Base-by-base conservation (phyloP, 1,139 yeast species). In the Geotrichum australiense region DNA sequence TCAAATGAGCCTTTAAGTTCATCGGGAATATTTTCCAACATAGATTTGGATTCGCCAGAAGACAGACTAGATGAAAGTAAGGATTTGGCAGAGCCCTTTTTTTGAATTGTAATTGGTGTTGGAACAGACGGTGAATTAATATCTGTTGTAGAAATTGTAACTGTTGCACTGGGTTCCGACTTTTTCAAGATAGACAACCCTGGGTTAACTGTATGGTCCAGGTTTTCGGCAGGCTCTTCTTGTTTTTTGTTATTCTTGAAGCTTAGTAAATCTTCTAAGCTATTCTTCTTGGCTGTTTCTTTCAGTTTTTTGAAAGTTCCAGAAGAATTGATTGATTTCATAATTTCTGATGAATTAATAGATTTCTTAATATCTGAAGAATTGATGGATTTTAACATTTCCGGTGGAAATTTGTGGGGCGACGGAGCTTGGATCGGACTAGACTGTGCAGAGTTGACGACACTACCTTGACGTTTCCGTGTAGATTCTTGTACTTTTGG, bases 361-460 rank as follows among this genome's bases (percentile, higher is more conserved):
- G n/a, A n/a, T n/a, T n/a, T n/a, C 25, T 23, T 23, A 23, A 11
- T 8, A 23, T 23, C 25, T 23, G 25, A 8, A 7, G 25, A 28
- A n/a, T 23, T 28, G 12, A 39, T 34, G 7, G 39, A 39, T 31
- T 43, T 47, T 47, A 57, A 48, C 44, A 57, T 26, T 37, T 57
- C 61, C 2, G 59, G 59, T 10, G 61, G 61, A 42, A 57, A 57
- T 16, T 50, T 47, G 37, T 57, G 61, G 8, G 61, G 57, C 18
- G 47, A 40, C 1, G 61, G 61, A 1, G 61, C 61, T 18, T 49
- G 46, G 12, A 46, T 42, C 7, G 47, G 49, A 26, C 30, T 26
- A 8, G 25, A 23, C n/a, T n/a, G n/a, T n/a, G n/a, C n/a, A n/a
- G n/a, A n/a, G n/a, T n/a, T n/a, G n/a, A n/a, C n/a, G n/a, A n/a